Base-by-base conservation (phyloP, 2,329 filamentous ascomycete species). In the Emydomyces testavorans region DNA sequence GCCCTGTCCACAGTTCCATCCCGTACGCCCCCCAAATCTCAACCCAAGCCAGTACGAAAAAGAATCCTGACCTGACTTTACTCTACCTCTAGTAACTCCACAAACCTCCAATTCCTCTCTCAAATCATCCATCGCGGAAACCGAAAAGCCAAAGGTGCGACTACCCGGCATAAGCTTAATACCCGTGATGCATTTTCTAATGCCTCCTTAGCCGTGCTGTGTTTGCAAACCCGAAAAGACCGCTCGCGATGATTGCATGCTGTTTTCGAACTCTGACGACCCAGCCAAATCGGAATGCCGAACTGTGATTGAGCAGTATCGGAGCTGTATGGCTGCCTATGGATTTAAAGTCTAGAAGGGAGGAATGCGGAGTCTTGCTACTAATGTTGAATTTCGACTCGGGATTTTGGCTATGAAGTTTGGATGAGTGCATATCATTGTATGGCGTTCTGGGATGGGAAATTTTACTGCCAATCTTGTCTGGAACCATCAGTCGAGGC, bases 161-260 rank as follows among this genome's bases (percentile, higher is more conserved):
- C 2, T 18, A 21, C 4, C 23, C 37, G 11, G 6, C 3, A 15
- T 16, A 5, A 15, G n/a, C 21, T 26, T 11, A 10, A 16, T 28
- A 38, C 11, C 16, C n/a, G 29, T 1, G 7, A 4, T 15, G 5
- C 10, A 15, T 34, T 43, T 43, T 23, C 13, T 47, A 15, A 26
- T 34, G 15, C 15, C 20, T 37, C 8, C 23, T 28, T 46, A 95
- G 87, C 90, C 90, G 36, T 96, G 92, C 77, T 96, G 92, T 65
- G 92, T 96, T 24, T 98, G 92, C 79, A 95, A 89, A 64, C 80
- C 92, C 37, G 88, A 98, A 68, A 98, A 98, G 69, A 75, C 85
- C 32, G 77, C 77, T 58, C 86, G 92, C 54, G 92, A 98, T 71
- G 89, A 98, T 70, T 98, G 92, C 75, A 96, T 98, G 90, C 84